Base-by-base conservation (phyloP, 169 alveolate genomes). In the Plasmodium gonderi region DNA sequence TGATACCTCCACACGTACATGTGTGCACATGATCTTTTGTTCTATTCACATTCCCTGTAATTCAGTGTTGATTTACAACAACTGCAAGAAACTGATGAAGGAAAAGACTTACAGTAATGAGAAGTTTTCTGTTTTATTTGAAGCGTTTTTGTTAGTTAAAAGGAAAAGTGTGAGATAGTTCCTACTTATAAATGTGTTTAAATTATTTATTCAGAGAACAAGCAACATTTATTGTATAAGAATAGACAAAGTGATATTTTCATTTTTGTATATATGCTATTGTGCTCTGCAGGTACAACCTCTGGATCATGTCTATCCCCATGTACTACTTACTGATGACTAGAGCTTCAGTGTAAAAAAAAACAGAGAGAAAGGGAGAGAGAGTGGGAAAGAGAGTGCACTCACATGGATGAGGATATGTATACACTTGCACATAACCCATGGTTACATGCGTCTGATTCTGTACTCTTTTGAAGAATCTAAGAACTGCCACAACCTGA, bases 71-170 rank as follows among this genome's bases (percentile, higher is more conserved):
- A 75, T 75, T 31, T 64, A 87, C 67, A n/a, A 29, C 29, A 87
- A 74, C 67, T 26, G 80, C 65, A 87, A 74, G 31, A 75, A 78
- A 75, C 78, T 87, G 33, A 31, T 87, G 47, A 87, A 75, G 79
- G 93, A 87, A 45, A 87, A 87, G 49, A 76, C 40, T n/a, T 9
- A 54, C 4, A 1, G 42, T 31, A 38, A 54, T 17, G 93, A 87
- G 33, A 87, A 60, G 1, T 31, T 67, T 26, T 60, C 9, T 23
- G 33, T 74, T 11, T 40, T 75, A 26, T 78, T 75, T 38, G 89
- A 87, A 11, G 36, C 49, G 23, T 38, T 36, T 75, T 38, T 87
- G 93, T 87, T 42, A 75, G 93, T 8, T 36, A 5, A 38, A 36
- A 47, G 40, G 49, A 47, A 17, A 26, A 23, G 42, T n/a, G n/a